These are phyloP conservation scores for Penicillium fimorum DNA, from an alignment of 495 filamentous ascomycete genomes.

Conservation along the genomic window DNA sequence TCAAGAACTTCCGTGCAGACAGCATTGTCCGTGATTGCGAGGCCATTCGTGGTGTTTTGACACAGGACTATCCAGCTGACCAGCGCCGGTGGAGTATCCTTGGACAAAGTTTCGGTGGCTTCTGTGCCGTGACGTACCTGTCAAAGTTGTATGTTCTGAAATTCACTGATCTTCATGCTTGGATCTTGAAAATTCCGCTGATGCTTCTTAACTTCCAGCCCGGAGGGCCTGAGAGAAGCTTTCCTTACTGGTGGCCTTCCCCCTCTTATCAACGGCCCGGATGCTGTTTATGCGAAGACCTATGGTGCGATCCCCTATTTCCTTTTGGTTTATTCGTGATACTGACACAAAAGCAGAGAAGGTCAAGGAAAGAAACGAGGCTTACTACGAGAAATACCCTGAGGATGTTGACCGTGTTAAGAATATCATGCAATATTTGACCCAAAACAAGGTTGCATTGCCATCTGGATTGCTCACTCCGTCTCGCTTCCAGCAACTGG, in stretches of 20 bases:
- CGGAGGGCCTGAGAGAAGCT: constrained; percentile 73
- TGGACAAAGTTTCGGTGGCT: constrained; percentile 92
- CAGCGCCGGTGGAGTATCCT: constrained; percentile 79
- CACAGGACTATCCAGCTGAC: constrained; percentile 62
- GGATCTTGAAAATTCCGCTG: constrained; percentile 4
- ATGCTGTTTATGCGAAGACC: constrained; percentile 71
- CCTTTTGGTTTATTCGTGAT: not conserved
- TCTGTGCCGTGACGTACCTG: constrained; percentile 77
- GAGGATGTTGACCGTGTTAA: constrained; percentile 75
- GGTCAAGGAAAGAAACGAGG: constrained; percentile 62
- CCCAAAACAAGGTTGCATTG: constrained; percentile 54
- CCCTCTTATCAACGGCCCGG: constrained; percentile 66
- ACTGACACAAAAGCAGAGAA: constrained; percentile 45
- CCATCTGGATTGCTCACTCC: constrained; percentile 68
- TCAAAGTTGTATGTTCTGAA: constrained; percentile 60
- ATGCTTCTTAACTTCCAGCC: constrained; percentile 35
- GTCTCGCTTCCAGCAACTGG: constrained; percentile 69
- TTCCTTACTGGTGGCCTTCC: constrained; percentile 83
- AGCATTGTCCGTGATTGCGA: constrained; percentile 87
- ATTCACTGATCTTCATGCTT: not conserved
- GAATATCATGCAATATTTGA: constrained; percentile 61
- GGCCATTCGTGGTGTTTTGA: constrained; percentile 73
- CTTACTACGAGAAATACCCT: constrained; percentile 82
- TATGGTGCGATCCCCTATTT: constrained; percentile 46
- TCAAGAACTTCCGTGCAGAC: constrained; percentile 87